Conservation (phyloP, 441 rosid genomes). For the Iberis amara region DNA sequence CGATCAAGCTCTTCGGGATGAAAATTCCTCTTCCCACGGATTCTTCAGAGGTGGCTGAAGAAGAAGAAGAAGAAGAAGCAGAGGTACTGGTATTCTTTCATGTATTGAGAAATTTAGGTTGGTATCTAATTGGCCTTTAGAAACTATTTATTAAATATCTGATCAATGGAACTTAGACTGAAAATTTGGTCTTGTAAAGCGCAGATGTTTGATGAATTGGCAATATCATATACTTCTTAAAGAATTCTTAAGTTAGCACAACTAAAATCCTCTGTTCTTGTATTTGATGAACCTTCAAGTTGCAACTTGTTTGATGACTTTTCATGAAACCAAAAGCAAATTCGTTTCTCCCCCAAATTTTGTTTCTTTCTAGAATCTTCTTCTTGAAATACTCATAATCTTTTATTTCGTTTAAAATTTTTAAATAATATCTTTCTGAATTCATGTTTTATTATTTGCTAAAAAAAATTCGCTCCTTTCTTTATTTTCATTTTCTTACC, state of each 20-base stretch:
- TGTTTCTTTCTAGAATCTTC: no score
- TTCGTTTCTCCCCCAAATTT: conserved; percentile 18
- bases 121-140: neutral
- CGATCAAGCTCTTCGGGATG: conserved; percentile 66
- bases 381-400: no score
- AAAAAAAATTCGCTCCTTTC: neutral
- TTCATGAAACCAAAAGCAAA: conserved; percentile 27
- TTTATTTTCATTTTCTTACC: neutral
- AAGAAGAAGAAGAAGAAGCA: conserved; percentile 28
- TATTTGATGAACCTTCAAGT: neutral
- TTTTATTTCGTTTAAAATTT: neutral
- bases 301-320: conserved; percentile 12
- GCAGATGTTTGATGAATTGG: no score
- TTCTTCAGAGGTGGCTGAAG: neutral
- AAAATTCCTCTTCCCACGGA: conserved; percentile 40
- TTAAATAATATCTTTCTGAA: neutral
- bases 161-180: no score
- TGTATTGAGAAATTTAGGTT: neutral
- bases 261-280: neutral
- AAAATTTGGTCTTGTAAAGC: no score
- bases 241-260: no score
- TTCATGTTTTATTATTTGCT: neutral
- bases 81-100: conserved; percentile 35
- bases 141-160: neutral
- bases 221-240: no score